Conservation (phyloP, 495 filamentous ascomycete species). For the Aspergillus cavernicola region DNA sequence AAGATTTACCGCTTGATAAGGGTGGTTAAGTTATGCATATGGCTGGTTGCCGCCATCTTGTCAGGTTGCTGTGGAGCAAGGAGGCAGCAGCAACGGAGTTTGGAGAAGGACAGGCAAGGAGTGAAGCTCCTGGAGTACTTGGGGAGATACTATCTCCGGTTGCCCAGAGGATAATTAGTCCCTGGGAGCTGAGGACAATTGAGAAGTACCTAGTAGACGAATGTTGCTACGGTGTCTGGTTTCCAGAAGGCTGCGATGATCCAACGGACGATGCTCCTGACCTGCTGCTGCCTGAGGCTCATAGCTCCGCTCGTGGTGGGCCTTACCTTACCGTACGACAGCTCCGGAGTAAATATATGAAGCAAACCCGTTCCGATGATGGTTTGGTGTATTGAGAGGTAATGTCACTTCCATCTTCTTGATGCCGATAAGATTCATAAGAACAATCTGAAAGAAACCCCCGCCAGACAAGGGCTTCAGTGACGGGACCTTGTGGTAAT, state of each 20-base stretch:
- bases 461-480: conserved; percentile 4
- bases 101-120: not conserved
- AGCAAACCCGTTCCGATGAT: conserved; percentile 7
- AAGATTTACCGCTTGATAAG: conserved; percentile 88
- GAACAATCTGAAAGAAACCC: too few relatives aligned
- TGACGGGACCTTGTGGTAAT: too few relatives aligned
- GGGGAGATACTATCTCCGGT: too few relatives aligned
- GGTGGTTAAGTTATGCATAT: conserved; percentile 95
- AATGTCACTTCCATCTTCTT: conserved; percentile 3
- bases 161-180: too few relatives aligned
- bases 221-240: conserved; percentile 18
- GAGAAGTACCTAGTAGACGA: too few relatives aligned
- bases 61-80: conserved; percentile 15
- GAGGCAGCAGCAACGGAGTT: conserved; percentile 9
- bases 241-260: conserved; percentile 4
- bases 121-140: not conserved
- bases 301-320: conserved; percentile 15
- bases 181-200: not conserved
- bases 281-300: conserved; percentile 18
- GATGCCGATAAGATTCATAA: conserved; percentile 1
- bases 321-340: conserved; percentile 20
- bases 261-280: conserved; percentile 20
- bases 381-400: conserved; percentile 14
- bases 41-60: conserved; percentile 52
- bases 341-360: not conserved